Evolutionary conservation across 495 filamentous ascomycete genomes (phyloP), one percentile per base, ranked within the genome.

Genomic region (Neurospora sp.): DNA sequence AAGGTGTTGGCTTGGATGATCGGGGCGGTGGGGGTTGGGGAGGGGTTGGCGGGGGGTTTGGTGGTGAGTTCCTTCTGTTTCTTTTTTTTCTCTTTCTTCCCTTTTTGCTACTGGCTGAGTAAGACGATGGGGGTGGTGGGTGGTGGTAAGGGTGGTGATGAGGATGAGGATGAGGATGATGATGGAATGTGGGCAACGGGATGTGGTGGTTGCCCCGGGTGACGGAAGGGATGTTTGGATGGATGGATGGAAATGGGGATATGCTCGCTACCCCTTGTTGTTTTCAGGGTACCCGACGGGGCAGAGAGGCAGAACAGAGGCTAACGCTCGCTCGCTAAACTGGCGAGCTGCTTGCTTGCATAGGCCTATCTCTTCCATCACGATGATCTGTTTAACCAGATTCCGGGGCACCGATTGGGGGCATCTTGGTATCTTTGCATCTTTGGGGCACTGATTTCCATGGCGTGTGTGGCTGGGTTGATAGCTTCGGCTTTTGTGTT

Each of bases 321-420:
- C 39, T 48, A 39, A 31, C 39, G 6, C 11, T 31, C 40, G 68
- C 42, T 31, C 42, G 42, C 69, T 20, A 40, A 20, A 27, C 42
- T 70, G 27, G 14, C 41, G 16, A 70, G 61, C 70, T 39, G 27
- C n/a, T 37, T n/a, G 38, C 68, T 76, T 42, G 53, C 69, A 59
- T 76, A 97, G 91, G 88, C 91, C 68, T 95, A 93, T 77, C 85
- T 97, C 4, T 95, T 89, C 81, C 91, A 97, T 72, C 87, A 93
- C 78, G 94, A 97, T 76, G 90, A 92, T 69, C 88, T 93, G 61
- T 98, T 97, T 80, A 31, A 16, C 27, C 90, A 91, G 77, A 87
- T 91, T 22, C 83, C 84, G 2, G 95, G 94, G 68, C 97, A 95
- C 92, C 84, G 85, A 73, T 85, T 98, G 69, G 93, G 92, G 76